Evolutionary conservation across 2,329 filamentous ascomycete species (phyloP).

Genomic region (Colletotrichum melonis): DNA sequence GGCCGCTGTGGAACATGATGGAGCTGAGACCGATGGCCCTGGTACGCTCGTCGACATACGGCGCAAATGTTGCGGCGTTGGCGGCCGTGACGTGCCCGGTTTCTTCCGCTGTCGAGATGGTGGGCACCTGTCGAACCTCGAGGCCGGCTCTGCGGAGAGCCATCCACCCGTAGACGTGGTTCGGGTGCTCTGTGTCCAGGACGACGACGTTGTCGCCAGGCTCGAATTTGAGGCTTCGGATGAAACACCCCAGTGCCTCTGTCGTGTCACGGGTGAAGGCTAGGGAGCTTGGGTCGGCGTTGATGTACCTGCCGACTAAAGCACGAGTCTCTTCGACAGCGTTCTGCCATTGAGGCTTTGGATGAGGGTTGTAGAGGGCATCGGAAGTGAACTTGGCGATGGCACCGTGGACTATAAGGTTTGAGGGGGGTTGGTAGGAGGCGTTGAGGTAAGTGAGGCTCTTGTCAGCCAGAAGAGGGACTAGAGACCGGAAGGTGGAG

Average conservation of each 20-base stretch:
- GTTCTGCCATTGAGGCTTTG: constrained; percentile 37
- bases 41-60: constrained; percentile 44
- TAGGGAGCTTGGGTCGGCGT: constrained; percentile 39
- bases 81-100: constrained; percentile 28
- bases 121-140: constrained; percentile 42
- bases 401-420: constrained; percentile 45
- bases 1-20: constrained; percentile 47
- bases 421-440: constrained; percentile 44
- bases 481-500: too few species aligned
- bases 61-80: constrained; percentile 41
- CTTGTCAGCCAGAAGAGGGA: too few species aligned
- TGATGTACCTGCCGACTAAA: constrained; percentile 43
- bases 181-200: constrained; percentile 46
- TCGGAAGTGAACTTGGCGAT: constrained; percentile 41
- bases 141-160: constrained; percentile 41
- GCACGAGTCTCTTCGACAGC: constrained; percentile 1
- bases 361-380: constrained; percentile 38
- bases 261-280: constrained; percentile 48
- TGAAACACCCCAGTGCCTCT: constrained; percentile 44
- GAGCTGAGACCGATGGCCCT: constrained; percentile 46
- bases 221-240: constrained; percentile 38
- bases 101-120: constrained; percentile 14
- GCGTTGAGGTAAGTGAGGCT: constrained; percentile 41
- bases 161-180: constrained; percentile 45
- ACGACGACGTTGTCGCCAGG: constrained; percentile 47